These are phyloP conservation scores for Typha latifolia DNA, from an alignment of 176 grass and related monocot genomes.

Conservation along the genomic window DNA sequence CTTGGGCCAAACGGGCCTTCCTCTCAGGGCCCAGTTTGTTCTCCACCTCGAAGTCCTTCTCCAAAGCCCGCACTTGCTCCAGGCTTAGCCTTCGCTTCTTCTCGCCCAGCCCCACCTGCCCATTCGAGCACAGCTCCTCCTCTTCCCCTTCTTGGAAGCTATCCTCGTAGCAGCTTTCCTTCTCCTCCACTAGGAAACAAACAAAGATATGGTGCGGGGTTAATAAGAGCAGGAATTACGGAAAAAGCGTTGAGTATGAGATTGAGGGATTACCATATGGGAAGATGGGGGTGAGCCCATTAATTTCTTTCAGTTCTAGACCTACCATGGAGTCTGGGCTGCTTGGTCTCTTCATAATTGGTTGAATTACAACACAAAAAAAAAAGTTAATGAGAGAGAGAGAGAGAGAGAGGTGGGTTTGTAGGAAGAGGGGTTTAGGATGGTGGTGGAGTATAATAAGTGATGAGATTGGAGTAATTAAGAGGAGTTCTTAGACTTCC, in stretches of 20 bases:
- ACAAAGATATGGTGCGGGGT: no score
- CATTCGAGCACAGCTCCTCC: constrained; percentile 16
- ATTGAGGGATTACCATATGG: constrained; percentile 14
- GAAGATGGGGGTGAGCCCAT: neutral
- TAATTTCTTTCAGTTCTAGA: neutral
- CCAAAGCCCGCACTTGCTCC: constrained; percentile 53
- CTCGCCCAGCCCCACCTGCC: constrained; percentile 15
- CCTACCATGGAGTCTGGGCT: constrained; percentile 31
- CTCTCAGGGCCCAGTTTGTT: constrained; percentile 69
- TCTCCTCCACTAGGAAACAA: no score
- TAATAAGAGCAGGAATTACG: neutral
- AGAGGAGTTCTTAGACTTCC: neutral
- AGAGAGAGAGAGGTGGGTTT: neutral
- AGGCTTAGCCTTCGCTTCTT: constrained; percentile 51
- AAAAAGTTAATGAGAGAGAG: neutral
- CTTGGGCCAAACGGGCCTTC: constrained; percentile 42
- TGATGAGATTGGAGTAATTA: no score
- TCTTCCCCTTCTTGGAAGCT: neutral
- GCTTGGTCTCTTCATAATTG: constrained; percentile 46
- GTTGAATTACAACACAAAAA: neutral
- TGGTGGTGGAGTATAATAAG: no score
- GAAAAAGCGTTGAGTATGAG: neutral
- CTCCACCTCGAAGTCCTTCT: constrained; percentile 58
- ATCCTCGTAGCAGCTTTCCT: constrained; percentile 3
- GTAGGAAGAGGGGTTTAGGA: neutral